Evolutionary conservation across 2,329 filamentous ascomycete genomes (phyloP).

Genomic region (Paecilomyces niveus): DNA sequence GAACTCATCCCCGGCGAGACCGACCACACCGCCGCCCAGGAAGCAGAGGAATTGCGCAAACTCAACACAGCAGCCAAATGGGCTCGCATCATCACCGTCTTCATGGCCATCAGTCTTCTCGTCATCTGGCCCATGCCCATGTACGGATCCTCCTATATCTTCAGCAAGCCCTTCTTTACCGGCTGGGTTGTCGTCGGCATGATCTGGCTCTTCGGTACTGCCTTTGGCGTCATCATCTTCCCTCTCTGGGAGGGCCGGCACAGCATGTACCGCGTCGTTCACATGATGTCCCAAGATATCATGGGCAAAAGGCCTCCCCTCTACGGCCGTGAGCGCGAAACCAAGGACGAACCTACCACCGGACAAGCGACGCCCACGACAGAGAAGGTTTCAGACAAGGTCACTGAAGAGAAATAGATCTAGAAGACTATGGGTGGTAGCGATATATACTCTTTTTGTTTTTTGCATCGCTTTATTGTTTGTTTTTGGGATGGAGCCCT

Average conservation of each 20-base stretch:
- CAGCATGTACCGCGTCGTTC: constrained; percentile 57
- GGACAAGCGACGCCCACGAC: constrained; percentile 41
- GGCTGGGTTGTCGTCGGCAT: constrained; percentile 73
- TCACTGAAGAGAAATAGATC: neutral
- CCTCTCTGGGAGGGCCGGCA: constrained; percentile 71
- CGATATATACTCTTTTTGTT: neutral
- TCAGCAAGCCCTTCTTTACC: constrained; percentile 74
- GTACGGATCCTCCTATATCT: constrained; percentile 77
- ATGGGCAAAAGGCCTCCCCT: constrained; percentile 29
- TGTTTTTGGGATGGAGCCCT: neutral
- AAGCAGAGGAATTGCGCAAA: constrained; percentile 31
- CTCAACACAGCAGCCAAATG: constrained; percentile 49
- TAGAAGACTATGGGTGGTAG: neutral
- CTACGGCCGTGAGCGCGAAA: constrained; percentile 29
- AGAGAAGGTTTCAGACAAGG: constrained; percentile 32
- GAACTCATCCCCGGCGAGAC: constrained; percentile 54
- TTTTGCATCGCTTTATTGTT: neutral
- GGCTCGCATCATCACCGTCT: constrained; percentile 51
- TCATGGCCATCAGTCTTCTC: constrained; percentile 63
- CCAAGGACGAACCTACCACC: constrained; percentile 36
- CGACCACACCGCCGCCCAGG: constrained; percentile 26
- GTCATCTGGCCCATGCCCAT: constrained; percentile 90
- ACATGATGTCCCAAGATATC: constrained; percentile 56
- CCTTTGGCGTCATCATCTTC: constrained; percentile 69
- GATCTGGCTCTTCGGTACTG: constrained; percentile 69